Percentiles rank a stretch among this genome's conserved stretches.
Conservation (phyloP, 106 monocot species). For the Alisma plantagoaquatica region DNA sequence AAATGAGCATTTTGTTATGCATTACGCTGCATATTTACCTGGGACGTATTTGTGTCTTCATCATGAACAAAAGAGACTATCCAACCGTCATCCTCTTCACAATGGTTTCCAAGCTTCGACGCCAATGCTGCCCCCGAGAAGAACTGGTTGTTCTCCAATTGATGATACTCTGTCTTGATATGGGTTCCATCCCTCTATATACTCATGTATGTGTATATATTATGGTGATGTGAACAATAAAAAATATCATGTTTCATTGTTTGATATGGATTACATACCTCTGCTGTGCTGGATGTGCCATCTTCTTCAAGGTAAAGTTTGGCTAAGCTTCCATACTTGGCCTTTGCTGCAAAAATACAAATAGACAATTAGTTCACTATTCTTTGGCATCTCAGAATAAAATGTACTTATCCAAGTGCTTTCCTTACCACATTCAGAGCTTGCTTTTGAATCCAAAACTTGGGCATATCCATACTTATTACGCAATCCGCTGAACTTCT, state of each 20-base stretch:
- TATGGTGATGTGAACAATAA: no score
- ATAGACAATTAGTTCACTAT: background rate
- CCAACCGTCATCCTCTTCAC: slow-evolving; percentile 51
- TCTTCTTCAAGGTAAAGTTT: slow-evolving; percentile 25
- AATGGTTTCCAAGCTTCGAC: slow-evolving; percentile 7
- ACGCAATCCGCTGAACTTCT: slow-evolving; percentile 16
- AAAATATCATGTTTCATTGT: no score
- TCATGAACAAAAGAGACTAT: slow-evolving; percentile 35
- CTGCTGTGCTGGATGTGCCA: no score
- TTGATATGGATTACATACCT: no score
- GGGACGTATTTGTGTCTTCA: slow-evolving; percentile 30
- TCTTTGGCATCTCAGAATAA: background rate
- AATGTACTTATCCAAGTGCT: background rate
- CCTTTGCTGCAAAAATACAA: slow-evolving; percentile 8
- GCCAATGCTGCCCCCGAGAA: slow-evolving; percentile 47
- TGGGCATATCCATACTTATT: slow-evolving; percentile 38
- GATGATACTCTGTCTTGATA: slow-evolving; percentile 23
- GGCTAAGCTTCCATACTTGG: slow-evolving; percentile 32
- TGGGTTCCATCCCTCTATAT: no score
- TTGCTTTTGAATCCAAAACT: slow-evolving; percentile 29
- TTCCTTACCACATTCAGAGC: slow-evolving; percentile 24
- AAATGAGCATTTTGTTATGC: no score
- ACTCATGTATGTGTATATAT: no score
- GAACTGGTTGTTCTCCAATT: slow-evolving; percentile 22
- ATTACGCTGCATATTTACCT: no score